phyloP scores from a whole-genome alignment of 257 asterid species.

The Hygrophila difformis region DNA sequence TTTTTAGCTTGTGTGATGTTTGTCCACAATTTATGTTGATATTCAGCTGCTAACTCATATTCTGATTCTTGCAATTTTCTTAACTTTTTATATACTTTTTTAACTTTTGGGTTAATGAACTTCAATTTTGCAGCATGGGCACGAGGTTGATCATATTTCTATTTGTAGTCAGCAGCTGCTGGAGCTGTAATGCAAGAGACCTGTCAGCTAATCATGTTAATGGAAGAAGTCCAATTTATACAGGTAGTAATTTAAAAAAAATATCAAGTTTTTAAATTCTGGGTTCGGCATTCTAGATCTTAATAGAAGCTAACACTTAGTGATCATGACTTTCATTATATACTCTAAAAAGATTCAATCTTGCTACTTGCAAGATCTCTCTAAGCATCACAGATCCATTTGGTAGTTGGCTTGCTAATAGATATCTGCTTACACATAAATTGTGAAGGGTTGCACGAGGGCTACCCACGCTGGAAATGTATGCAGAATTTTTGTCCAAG shows the following conservation, averaged over 20 bases:
- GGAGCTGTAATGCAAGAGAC: conserved; percentile 61
- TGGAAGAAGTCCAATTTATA: conserved; percentile 19
- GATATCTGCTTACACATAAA: too few species aligned
- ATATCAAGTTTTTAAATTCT: conserved; percentile 5
- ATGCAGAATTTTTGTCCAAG: too few species aligned
- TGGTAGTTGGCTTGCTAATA: too few species aligned
- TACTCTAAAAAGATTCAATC: not conserved
- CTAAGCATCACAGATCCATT: too few species aligned
- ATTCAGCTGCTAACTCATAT: not conserved
- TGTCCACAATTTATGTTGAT: not conserved
- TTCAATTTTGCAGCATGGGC: conserved; percentile 61
- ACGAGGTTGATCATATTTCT: conserved; percentile 43
- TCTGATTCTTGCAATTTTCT: not conserved
- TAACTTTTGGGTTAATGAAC: conserved; percentile 12
- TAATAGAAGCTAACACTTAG: too few species aligned
- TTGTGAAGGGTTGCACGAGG: too few species aligned
- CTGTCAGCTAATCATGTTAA: conserved; percentile 21
- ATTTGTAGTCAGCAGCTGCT: conserved; percentile 31
- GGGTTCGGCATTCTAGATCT: too few species aligned
- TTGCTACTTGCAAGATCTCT: too few species aligned
- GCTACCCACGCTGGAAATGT: too few species aligned
- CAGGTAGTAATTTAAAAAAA: too few species aligned
- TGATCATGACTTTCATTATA: conserved; percentile 1
- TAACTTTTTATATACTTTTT: conserved; percentile 1
- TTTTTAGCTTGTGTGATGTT: conserved; percentile 1